Evolutionary conservation across 2,329 filamentous ascomycete genomes (phyloP).

Genomic region (Aspergillus thermomutatus): DNA sequence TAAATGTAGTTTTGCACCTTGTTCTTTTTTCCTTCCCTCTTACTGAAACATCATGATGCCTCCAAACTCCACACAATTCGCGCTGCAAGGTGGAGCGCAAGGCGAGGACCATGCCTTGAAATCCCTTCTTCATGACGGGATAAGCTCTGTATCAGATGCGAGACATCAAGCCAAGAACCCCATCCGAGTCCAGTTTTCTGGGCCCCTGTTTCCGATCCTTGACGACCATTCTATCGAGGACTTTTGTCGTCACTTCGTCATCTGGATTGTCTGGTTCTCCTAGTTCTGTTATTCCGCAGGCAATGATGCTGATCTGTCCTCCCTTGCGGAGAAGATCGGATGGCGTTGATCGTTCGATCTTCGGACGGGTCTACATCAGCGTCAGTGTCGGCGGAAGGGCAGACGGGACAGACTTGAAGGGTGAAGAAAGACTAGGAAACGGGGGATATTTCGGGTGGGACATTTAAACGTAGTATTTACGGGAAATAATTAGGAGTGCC

Average conservation of each 20-base stretch:
- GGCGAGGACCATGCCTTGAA: conserved; percentile 51
- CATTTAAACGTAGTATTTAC: neutral
- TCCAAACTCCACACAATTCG: conserved; percentile 29
- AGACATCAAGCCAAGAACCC: conserved; percentile 39
- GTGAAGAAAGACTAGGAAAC: neutral
- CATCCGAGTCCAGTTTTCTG: conserved; percentile 10
- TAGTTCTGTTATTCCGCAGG: neutral
- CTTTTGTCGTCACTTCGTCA: conserved; percentile 4
- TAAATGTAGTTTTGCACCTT: neutral
- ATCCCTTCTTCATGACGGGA: conserved; percentile 34
- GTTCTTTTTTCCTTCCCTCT: neutral
- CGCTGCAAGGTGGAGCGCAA: conserved; percentile 53
- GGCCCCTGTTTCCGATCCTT: neutral
- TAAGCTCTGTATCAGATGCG: conserved; percentile 53
- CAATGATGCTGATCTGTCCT: neutral
- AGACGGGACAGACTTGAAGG: neutral
- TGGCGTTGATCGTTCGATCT: neutral
- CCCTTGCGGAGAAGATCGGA: neutral
- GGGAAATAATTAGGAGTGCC: no score
- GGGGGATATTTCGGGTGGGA: neutral
- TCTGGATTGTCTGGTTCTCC: conserved; percentile 18
- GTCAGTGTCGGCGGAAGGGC: conserved; percentile 1
- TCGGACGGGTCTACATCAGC: conserved; percentile 6
- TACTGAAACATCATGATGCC: neutral
- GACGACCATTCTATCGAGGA: neutral